A percentile compares a stretch with the other conserved stretches of the same genome.
Evolutionary conservation across 352 stramenopile genomes (phyloP).

Genomic region (Phytophthora capsici): DNA sequence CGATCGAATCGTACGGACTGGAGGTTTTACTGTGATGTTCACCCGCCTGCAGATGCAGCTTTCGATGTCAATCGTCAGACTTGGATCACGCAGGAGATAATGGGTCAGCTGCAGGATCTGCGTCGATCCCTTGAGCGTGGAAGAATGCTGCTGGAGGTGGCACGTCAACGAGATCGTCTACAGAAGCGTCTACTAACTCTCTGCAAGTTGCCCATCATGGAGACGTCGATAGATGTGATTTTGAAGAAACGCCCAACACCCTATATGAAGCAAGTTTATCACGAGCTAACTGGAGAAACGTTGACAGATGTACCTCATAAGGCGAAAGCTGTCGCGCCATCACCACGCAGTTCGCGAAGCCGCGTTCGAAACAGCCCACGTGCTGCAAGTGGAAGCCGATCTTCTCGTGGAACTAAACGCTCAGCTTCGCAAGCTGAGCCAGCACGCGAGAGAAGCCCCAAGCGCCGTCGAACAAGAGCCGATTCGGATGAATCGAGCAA

Average conservation of each 20-base stretch:
- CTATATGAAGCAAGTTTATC: constrained; percentile 77
- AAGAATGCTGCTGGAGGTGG: constrained; percentile 88
- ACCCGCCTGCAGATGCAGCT: constrained; percentile 67
- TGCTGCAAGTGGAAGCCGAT: constrained; percentile 11
- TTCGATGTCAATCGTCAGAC: constrained; percentile 77
- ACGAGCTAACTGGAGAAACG: constrained; percentile 59
- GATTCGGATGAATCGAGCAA: constrained; percentile 29
- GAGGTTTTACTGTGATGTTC: constrained; percentile 80
- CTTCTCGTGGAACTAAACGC: constrained; percentile 22
- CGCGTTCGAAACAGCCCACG: constrained; percentile 32
- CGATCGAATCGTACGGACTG: constrained; percentile 68
- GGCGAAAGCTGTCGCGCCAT: constrained; percentile 20
- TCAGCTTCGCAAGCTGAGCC: constrained; percentile 7
- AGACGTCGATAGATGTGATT: constrained; percentile 71
- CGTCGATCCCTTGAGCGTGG: constrained; percentile 80
- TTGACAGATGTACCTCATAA: constrained; percentile 60
- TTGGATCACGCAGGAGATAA: constrained; percentile 82
- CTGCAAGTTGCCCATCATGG: constrained; percentile 66
- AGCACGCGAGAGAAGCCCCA: constrained; percentile 30
- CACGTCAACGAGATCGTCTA: constrained; percentile 83
- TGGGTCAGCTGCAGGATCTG: constrained; percentile 78
- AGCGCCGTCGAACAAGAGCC: constrained; percentile 34
- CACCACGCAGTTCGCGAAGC: constrained; percentile 26
- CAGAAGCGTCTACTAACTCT: constrained; percentile 80
- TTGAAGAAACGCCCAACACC: constrained; percentile 76